These are phyloP conservation scores for Paramecium biaurelia DNA, from an alignment of 73 alveolate genomes.

Conservation along the genomic window DNA sequence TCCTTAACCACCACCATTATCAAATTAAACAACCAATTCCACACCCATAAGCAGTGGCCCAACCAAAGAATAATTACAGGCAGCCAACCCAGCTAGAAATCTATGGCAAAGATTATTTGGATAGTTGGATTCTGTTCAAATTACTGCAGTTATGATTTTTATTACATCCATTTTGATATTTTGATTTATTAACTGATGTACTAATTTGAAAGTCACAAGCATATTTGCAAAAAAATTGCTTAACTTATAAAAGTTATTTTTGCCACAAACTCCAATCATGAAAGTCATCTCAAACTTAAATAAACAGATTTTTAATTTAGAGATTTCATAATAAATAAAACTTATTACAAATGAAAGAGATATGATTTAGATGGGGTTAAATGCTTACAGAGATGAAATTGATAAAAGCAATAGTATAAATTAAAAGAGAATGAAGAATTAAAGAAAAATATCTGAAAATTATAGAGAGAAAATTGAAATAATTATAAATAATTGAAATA, in stretches of 20 bases:
- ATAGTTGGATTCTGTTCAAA: neutral
- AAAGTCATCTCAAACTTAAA: too few relatives aligned
- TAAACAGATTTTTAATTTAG: constrained; percentile 31
- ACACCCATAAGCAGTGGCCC: neutral
- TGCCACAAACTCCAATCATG: constrained; percentile 88
- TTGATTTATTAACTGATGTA: neutral
- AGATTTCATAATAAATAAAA: constrained; percentile 10
- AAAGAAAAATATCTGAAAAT: neutral
- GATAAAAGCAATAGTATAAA: constrained; percentile 37
- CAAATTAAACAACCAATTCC: neutral
- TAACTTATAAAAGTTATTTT: constrained; percentile 90
- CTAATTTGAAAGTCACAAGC: neutral
- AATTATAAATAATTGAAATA: too few relatives aligned
- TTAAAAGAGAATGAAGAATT: constrained; percentile 35
- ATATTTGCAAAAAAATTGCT: constrained; percentile 72
- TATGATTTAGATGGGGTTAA: constrained; percentile 10
- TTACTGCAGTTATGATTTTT: neutral
- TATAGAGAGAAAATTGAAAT: too few relatives aligned
- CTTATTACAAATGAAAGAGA: constrained; percentile 36
- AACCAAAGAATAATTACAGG: neutral
- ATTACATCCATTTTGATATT: neutral
- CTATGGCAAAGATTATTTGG: neutral
- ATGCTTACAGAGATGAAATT: constrained; percentile 34
- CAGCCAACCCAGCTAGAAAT: neutral
- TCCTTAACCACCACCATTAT: neutral